Base-by-base conservation (phyloP, 1,284 basidiomycete genomes). In the Cystobasidiaceae sp. region DNA sequence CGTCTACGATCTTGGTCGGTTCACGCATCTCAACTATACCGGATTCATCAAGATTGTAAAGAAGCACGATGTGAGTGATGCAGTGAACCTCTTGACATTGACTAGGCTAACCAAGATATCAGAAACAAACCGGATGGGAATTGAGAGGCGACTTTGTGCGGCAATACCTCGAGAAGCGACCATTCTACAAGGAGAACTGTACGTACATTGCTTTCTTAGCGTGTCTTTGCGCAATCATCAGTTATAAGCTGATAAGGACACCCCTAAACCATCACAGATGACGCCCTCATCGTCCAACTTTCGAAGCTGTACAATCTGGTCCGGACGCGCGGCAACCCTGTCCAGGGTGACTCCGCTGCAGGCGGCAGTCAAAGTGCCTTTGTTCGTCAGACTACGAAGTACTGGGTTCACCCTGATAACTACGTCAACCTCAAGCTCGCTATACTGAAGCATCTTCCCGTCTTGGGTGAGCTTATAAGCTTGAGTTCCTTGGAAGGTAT, bases 1-100 rank as follows among this genome's bases (percentile, higher is more conserved):
- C 74, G 94, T 98, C 7, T 96, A 99, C 76, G 96, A 99, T 78
- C 82, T 99, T 28, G 93, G 94, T 11, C 71, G 73, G 49, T 75
- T 74, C 67, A 72, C 72, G 0, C 71, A 73, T 43, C 67, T 74
- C 33, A 74, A 74, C 90, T 76, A 94, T 62, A 79, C 96, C 0
- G 96, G 96, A 8, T 99, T 99, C 78, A 89, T 97, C 83, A 99
- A 99, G 80, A 98, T 98, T 70, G 82, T 97, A 70, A 98, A 98
- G 88, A 94, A 93, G 87, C 80, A 81, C 73, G 80, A 81, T 73
- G 79, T 80, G 59, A 84, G 87, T 86, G 9, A n/a, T 23, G 7
- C 11, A n/a, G 21, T 41, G 23, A 2, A 46, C 46, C 21, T 23
- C 15, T 39, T 51, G 62, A 17, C 54, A 19, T 52, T 41, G 37